These are phyloP conservation scores for Murraya koenigii DNA, from an alignment of 345 rosid species.

Conservation along the genomic window DNA sequence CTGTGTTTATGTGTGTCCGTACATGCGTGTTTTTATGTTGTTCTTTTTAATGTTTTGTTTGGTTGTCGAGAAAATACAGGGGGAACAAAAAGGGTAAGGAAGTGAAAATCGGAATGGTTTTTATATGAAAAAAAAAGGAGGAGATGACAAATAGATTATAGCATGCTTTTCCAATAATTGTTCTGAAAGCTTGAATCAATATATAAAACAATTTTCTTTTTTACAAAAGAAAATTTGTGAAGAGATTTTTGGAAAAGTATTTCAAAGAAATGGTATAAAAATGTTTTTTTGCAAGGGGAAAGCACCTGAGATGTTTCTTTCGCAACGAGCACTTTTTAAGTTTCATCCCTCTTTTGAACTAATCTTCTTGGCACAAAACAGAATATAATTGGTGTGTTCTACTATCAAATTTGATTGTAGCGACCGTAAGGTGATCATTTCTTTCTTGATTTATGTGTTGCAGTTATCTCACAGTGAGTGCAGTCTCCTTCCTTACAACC, in stretches of 20 bases:
- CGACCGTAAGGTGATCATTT: neutral
- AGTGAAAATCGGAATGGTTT: neutral
- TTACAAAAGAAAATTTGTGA: too few species aligned
- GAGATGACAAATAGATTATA: neutral
- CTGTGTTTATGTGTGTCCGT: neutral
- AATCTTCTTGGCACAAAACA: neutral
- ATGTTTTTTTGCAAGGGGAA: too few species aligned
- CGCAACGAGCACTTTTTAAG: neutral
- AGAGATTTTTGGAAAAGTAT: too few species aligned
- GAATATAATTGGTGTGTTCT: neutral
- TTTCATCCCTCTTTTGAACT: too few species aligned
- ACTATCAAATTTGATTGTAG: neutral
- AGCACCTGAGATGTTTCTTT: too few species aligned
- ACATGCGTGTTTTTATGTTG: neutral
- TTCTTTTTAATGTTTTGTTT: neutral
- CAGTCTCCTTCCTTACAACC: conserved; percentile 66
- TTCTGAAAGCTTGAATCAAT: too few species aligned
- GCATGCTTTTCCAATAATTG: neutral
- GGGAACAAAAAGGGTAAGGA: neutral
- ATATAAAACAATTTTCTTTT: too few species aligned
- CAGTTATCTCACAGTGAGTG: conserved; percentile 47
- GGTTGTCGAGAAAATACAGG: neutral
- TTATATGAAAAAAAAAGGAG: neutral
- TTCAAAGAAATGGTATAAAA: too few species aligned
- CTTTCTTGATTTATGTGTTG: conserved; percentile 10